phyloP scores from a whole-genome alignment of 1,284 basidiomycete genomes.

The Erythrobasidium hasegawianum region DNA sequence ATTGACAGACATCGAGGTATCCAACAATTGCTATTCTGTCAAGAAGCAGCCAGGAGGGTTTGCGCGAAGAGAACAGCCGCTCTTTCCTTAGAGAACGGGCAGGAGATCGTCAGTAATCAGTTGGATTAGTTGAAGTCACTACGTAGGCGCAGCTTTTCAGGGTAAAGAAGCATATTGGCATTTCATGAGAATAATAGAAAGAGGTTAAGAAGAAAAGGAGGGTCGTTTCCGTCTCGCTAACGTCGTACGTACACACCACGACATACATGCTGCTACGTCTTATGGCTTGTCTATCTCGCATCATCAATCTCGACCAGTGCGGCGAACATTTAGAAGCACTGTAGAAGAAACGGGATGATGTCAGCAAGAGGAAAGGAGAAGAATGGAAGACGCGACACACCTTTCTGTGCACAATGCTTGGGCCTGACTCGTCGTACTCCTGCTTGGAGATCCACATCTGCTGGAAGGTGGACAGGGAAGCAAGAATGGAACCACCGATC shows the following conservation, averaged over 20 bases:
- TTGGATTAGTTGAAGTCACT: no score
- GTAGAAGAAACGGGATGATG: background rate
- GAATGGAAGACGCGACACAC: background rate
- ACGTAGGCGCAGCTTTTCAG: no score
- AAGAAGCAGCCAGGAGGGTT: no score
- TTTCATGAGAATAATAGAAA: no score
- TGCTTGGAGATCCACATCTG: slow-evolving; percentile 75
- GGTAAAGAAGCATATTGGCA: no score
- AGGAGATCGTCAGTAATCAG: no score
- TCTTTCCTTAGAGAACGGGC: no score
- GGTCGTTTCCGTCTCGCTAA: background rate
- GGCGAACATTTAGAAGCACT: slow-evolving; percentile 28
- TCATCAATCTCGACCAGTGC: background rate
- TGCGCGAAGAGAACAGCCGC: no score
- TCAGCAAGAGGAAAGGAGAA: background rate
- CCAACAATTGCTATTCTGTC: no score
- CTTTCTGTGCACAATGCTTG: slow-evolving; percentile 29
- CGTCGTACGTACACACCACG: background rate
- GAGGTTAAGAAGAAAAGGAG: no score
- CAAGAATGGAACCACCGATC: slow-evolving; percentile 98
- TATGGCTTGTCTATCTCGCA: background rate
- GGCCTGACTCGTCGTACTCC: slow-evolving; percentile 37
- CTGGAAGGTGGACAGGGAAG: slow-evolving; percentile 95
- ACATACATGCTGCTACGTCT: background rate
- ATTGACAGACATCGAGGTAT: no score